Conservation (phyloP, 352 stramenopile species). For the Phytophthora pinifolia region DNA sequence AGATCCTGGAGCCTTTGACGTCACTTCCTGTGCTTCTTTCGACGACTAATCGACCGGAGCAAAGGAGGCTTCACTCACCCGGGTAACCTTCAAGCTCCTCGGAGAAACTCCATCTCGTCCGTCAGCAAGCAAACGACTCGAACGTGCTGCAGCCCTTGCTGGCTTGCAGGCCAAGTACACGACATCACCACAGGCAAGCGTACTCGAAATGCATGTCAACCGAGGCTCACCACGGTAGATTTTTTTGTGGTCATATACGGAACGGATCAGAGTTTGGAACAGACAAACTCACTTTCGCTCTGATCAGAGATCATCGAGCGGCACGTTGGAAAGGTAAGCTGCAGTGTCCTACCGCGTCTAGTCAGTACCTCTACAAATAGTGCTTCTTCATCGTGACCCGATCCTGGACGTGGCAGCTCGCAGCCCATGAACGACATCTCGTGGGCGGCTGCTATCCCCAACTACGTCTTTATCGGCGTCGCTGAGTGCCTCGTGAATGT, state of each 20-base stretch:
- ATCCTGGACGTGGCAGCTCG: conserved; percentile 36
- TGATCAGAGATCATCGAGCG: too few species aligned
- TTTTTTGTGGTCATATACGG: too few species aligned
- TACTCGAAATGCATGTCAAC: conserved; percentile 30
- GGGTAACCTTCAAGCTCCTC: neutral
- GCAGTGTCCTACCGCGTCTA: too few species aligned
- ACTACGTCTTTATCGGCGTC: conserved; percentile 51
- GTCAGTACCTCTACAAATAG: too few species aligned
- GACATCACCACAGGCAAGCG: neutral
- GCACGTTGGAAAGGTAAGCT: too few species aligned
- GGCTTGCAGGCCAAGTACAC: conserved; percentile 22
- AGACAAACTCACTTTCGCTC: too few species aligned
- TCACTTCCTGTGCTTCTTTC: conserved; percentile 16
- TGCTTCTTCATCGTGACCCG: too few species aligned
- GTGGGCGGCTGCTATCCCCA: conserved; percentile 41
- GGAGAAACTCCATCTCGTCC: conserved; percentile 9
- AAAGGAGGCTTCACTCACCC: neutral
- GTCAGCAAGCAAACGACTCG: conserved; percentile 23
- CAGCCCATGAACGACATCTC: conserved; percentile 54
- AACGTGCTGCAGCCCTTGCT: conserved; percentile 25
- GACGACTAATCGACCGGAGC: conserved; percentile 10
- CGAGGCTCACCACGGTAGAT: too few species aligned
- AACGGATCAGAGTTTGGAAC: too few species aligned
- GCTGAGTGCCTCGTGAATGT: conserved; percentile 61
- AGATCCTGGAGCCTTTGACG: neutral